Evolutionary conservation across 2,329 filamentous ascomycete species (phyloP), one percentile per base, ranked within the genome.

Genomic region (Clonostachys chloroleuca): DNA sequence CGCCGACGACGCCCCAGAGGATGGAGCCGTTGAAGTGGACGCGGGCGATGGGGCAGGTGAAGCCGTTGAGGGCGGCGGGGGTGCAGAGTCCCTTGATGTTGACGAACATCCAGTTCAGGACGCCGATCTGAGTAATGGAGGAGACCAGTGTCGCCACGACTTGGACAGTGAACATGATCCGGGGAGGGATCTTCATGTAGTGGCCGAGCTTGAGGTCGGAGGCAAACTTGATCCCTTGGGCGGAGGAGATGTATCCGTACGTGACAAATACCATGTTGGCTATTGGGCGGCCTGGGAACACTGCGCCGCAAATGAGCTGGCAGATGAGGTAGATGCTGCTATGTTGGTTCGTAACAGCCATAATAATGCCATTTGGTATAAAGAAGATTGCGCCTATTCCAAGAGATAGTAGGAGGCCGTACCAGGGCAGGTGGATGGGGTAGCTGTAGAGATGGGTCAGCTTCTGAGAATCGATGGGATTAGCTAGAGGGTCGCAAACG

Each of bases 201-300:
- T 92, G 87, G 12, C 87, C 90, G 1, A 95, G 78, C 65, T 95
- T 95, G 44, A 95, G 76, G 62, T 95, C 90, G 3, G 87, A 85
- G 2, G 88, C 86, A 61, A 95, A 95, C 61, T 95, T 94, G 63
- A 95, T 86, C 30, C 90, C 90, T 68, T 95, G 90, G 0, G 89
- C 87, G 0, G 87, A 92, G 5, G 87, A 91, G 59, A 94, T 94
- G 66, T 94, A 95, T 51, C 89, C 89, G 62, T 94, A 95, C 0
- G 89, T 94, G 43, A 92, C 89, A 58, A 95, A 95, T 35, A 95
- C 88, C 90, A 95, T 95, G 65, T 95, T 94, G 44, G 89, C 90
- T 12, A 95, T 88, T 2, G 90, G 90, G 2, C 87, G 84, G 30
- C 90, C 90, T 1, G 89, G 89, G 61, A 95, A 95, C 14, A 90